phyloP scores from a whole-genome alignment of 352 stramenopile species.

The Globisporangium canariense region DNA sequence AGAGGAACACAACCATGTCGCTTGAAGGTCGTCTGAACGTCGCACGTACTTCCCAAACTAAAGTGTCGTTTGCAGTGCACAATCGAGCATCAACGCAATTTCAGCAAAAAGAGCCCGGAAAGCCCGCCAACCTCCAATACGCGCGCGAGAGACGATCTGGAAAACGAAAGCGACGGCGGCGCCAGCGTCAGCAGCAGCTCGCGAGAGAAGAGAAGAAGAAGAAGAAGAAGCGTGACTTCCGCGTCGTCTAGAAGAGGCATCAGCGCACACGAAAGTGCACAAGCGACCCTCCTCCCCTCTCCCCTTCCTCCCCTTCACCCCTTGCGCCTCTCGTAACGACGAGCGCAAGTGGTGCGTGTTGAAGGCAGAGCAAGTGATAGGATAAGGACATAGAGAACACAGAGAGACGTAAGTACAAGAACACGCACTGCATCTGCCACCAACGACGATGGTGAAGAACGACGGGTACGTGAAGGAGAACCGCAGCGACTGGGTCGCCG shows the following conservation, averaged over 20 bases:
- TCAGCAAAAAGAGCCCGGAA: not conserved
- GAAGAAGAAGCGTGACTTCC: not conserved
- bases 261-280: not conserved
- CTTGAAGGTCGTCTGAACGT: not conserved
- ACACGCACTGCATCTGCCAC: not conserved
- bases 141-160: not conserved
- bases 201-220: not conserved
- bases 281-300: not conserved
- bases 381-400: slow-evolving; percentile 1
- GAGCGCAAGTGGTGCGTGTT: not conserved
- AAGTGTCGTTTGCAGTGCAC: not conserved
- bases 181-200: not conserved
- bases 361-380: not conserved
- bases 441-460: slow-evolving; percentile 21
- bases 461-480: slow-evolving; percentile 50
- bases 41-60: not conserved
- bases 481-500: slow-evolving; percentile 71
- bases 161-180: not conserved
- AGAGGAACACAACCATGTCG: not conserved
- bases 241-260: not conserved
- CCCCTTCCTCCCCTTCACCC: too few species aligned
- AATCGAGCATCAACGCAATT: not conserved
- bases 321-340: not conserved
- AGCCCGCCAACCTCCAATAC: slow-evolving; percentile 8
- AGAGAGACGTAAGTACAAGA: slow-evolving; percentile 4